Percentiles rank a stretch among this genome's conserved stretches.
Evolutionary conservation across 2,329 filamentous ascomycete species (phyloP).

Genomic region (Harringtonia aguacate): DNA sequence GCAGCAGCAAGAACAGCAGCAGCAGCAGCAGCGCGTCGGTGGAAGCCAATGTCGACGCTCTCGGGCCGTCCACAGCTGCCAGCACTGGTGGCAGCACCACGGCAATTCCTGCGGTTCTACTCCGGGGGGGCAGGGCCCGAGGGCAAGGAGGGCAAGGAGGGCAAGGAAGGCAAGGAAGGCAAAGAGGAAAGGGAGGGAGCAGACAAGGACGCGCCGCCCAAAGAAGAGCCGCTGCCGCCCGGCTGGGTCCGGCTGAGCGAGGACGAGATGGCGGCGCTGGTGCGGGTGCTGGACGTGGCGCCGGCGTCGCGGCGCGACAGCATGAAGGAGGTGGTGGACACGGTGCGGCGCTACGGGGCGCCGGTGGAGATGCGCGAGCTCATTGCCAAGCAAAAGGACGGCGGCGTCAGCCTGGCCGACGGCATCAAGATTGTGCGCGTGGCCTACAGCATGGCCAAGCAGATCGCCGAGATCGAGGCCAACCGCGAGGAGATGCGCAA

Average conservation of each 20-base stretch:
- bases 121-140: not conserved
- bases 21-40: not conserved
- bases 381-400: constrained; percentile 45
- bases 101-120: constrained; percentile 8
- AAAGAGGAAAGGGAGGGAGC: not conserved
- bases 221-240: constrained; percentile 23
- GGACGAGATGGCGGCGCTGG: constrained; percentile 39
- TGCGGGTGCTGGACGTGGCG: constrained; percentile 49
- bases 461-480: constrained; percentile 16
- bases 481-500: constrained; percentile 4
- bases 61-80: not conserved
- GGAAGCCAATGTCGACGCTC: not conserved
- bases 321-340: constrained; percentile 48
- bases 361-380: constrained; percentile 55
- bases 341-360: constrained; percentile 57
- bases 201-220: not conserved
- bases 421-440: constrained; percentile 51
- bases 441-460: constrained; percentile 43
- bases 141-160: constrained; percentile 5
- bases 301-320: constrained; percentile 50
- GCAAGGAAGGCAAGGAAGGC: not conserved
- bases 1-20: no score
- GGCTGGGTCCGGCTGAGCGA: constrained; percentile 37
- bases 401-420: constrained; percentile 28
- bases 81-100: not conserved